Base-by-base conservation (phyloP, 78 protist genomes). In the Goniomonas avonlea region DNA sequence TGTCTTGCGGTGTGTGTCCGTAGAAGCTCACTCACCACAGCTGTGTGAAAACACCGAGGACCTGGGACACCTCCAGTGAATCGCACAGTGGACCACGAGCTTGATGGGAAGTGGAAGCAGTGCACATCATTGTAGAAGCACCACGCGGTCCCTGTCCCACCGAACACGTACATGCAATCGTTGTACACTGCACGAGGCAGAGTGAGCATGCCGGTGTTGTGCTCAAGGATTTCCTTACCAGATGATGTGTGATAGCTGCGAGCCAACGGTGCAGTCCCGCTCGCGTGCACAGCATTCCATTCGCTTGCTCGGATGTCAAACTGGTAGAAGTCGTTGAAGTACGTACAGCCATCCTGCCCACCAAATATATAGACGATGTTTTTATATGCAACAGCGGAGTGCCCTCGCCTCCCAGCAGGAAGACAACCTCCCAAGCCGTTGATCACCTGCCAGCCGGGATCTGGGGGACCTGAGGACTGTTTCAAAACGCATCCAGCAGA, bases 211-310 rank as follows among this genome's bases (percentile, higher is more conserved):
- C n/a, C n/a, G n/a, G n/a, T n/a, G n/a, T n/a, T n/a, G n/a, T n/a
- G n/a, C n/a, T n/a, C n/a, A n/a, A n/a, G n/a, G n/a, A n/a, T n/a
- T n/a, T n/a, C n/a, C n/a, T n/a, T n/a, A n/a, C n/a, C n/a, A n/a
- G n/a, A n/a, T n/a, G n/a, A n/a, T n/a, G n/a, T n/a, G 60, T 56
- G 65, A 23, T 56, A 56, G 65, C 65, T 56, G 37, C 65, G 65
- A 9, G 32, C 37, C 65, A 56, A 20, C 65, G 65, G 65, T 18
- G 32, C 38, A 9, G 32, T 56, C n/a, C 65, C 65, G 5, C 32
- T 23, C 38, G 38, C 23, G 3, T 1, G 37, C 65, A 27, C 65
- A 7, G 58, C 2, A n/a, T n/a, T 1, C 58, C 32, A 20, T 20
- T 48, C 58, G 23, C 32, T n/a, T n/a, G n/a, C n/a, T n/a, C n/a